phyloP scores from a whole-genome alignment of 805 yeast species.

The Ogataea methanolica region DNA sequence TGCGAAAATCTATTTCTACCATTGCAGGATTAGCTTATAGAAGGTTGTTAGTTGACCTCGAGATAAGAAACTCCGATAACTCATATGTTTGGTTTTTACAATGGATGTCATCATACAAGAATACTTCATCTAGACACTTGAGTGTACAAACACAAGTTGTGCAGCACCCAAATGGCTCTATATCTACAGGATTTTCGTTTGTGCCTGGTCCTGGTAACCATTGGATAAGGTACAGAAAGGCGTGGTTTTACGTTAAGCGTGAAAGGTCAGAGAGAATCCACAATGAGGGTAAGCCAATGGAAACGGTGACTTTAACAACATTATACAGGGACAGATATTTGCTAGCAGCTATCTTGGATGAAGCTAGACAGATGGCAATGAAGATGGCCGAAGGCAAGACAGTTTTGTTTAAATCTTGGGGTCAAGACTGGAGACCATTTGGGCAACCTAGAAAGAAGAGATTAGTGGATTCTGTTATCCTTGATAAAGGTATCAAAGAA shows the following conservation, averaged over 20 bases:
- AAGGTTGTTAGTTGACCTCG: constrained; percentile 84
- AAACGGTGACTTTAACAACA: constrained; percentile 92
- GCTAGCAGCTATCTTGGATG: constrained; percentile 61
- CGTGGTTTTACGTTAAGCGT: constrained; percentile 81
- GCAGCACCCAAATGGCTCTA: constrained; percentile 91
- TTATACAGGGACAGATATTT: constrained; percentile 73
- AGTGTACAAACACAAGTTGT: constrained; percentile 83
- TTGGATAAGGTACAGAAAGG: constrained; percentile 77
- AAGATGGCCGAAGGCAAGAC: constrained; percentile 87
- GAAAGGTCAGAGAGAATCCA: constrained; percentile 87
- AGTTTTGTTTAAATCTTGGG: constrained; percentile 90
- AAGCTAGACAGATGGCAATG: constrained; percentile 82
- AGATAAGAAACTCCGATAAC: constrained; percentile 89
- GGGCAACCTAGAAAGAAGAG: constrained; percentile 93
- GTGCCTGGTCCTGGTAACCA: constrained; percentile 99
- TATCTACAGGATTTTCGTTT: constrained; percentile 77
- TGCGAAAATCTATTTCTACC: constrained; percentile 62
- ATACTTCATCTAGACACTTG: constrained; percentile 73
- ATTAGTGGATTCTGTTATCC: constrained; percentile 75
- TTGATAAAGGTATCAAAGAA: constrained; percentile 73
- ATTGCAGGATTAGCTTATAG: constrained; percentile 68
- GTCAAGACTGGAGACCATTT: constrained; percentile 98
- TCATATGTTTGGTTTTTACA: constrained; percentile 92
- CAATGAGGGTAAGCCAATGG: constrained; percentile 92
- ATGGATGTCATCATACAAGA: constrained; percentile 88